Evolutionary conservation across 345 rosid species (phyloP), one percentile per base, ranked within the genome.

Genomic region (Geranium rotundifolium): DNA sequence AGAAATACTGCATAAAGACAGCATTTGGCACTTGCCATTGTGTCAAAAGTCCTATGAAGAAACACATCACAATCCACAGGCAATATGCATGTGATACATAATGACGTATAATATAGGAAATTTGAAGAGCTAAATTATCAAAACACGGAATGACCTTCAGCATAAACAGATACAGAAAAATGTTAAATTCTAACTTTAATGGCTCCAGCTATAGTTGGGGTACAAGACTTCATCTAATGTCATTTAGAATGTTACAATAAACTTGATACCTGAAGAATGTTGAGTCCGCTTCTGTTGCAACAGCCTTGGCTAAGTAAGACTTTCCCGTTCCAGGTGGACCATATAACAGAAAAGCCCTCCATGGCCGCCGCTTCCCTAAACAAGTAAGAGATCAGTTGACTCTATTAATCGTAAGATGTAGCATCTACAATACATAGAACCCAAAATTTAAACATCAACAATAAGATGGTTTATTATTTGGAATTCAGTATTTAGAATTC

Each of bases 321-420:
- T 91, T 91, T 52, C 97, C 97, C 1, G 97, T 91, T 64, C 97
- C 97, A 59, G 97, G 97, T 17, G 97, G 97, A 7, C 97, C 97
- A 70, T 88, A 91, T 64, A 91, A 75, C 34, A 88, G 78, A 65
- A 91, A 91, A 54, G 97, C 97, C 70, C 89, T 79, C 97, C 97
- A 91, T 0, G 97, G 96, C 41, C 75, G 79, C 56, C 97, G 85
- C 87, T 91, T 91, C 27, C 97, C 97, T 91, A 62, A 60, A 61
- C 72, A 16, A 71, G 7, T 34, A 34, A 8, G 58, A 46, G 29
- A 63, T 7, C 46, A 41, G 60, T 29, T 29, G 3, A 46, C 3
- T 46, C 30, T 57, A 59, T 19, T 37, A 23, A 55, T 16, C 10
- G 34, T 55, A 59, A 50, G 54, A 6, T 54, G 29, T 30, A 10